A percentile compares a stretch with the other conserved stretches of the same genome.
Evolutionary conservation across 768 basidiomycete genomes (phyloP).

Genomic region (Kwoniella sp.): DNA sequence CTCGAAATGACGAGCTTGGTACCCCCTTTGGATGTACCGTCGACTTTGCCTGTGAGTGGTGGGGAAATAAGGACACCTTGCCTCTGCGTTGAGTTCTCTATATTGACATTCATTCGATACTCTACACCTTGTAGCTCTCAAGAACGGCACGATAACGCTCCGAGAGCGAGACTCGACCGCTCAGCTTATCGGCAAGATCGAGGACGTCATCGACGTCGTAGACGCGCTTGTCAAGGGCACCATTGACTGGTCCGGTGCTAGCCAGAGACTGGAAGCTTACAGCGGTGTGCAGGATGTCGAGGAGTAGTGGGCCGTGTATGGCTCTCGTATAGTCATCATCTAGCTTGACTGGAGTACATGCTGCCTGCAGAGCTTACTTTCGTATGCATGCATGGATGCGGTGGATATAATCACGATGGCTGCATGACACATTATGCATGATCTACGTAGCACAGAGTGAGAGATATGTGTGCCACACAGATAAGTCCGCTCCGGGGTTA

Average conservation of each 20-base stretch:
- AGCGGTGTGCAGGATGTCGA: slow-evolving; percentile 83
- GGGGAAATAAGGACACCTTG: too few relatives aligned
- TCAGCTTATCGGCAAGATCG: slow-evolving; percentile 85
- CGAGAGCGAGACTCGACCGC: slow-evolving; percentile 87
- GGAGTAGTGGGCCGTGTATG: slow-evolving; percentile 9
- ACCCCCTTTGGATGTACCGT: slow-evolving; percentile 96
- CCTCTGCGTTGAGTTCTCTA: too few relatives aligned
- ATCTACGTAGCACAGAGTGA: not conserved
- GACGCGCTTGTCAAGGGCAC: slow-evolving; percentile 74
- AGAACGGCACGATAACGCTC: slow-evolving; percentile 85
- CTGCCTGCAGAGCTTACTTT: too few relatives aligned
- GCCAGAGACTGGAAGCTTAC: slow-evolving; percentile 71
- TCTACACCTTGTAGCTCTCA: slow-evolving; percentile 64
- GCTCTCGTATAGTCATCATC: not conserved
- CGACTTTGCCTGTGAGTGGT: slow-evolving; percentile 80
- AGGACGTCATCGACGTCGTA: slow-evolving; percentile 82
- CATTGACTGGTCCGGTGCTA: slow-evolving; percentile 77
- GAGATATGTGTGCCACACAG: not conserved
- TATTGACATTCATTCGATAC: not conserved
- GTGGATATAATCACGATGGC: not conserved
- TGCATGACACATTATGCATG: not conserved
- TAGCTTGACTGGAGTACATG: too few relatives aligned
- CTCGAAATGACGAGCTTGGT: slow-evolving; percentile 96
- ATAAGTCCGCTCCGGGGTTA: not conserved
- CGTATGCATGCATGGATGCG: too few relatives aligned